Evolutionary conservation across 805 yeast species (phyloP).

Genomic region (Suhomyces canberraensis): DNA sequence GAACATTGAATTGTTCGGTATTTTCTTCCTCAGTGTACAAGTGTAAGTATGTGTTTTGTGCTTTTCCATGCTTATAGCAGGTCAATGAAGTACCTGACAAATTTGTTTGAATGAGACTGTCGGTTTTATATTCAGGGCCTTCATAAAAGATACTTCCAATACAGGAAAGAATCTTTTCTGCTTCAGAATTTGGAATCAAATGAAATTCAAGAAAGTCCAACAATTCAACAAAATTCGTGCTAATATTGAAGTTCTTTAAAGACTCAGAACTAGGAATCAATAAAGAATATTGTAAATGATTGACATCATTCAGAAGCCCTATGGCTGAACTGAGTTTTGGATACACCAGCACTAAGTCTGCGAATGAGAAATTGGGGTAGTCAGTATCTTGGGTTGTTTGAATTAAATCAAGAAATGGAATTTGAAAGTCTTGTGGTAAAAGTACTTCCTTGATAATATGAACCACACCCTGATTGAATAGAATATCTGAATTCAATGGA

Average conservation of each 20-base stretch:
- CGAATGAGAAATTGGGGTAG: slow-evolving; percentile 29
- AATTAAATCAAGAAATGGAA: slow-evolving; percentile 56
- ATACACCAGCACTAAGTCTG: slow-evolving; percentile 44
- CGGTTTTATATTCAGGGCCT: slow-evolving; percentile 15
- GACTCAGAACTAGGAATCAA: slow-evolving; percentile 68
- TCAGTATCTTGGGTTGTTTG: slow-evolving; percentile 45
- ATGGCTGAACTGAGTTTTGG: slow-evolving; percentile 44
- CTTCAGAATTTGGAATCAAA: slow-evolving; percentile 57
- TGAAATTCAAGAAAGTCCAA: slow-evolving; percentile 63
- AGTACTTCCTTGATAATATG: slow-evolving; percentile 60
- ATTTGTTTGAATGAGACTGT: slow-evolving; percentile 45
- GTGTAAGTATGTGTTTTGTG: slow-evolving; percentile 35
- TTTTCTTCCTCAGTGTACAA: slow-evolving; percentile 16
- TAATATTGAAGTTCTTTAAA: slow-evolving; percentile 49
- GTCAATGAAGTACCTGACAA: slow-evolving; percentile 39
- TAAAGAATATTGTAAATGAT: slow-evolving; percentile 45
- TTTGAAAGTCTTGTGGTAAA: slow-evolving; percentile 54
- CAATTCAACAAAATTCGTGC: slow-evolving; percentile 41
- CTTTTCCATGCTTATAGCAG: slow-evolving; percentile 23
- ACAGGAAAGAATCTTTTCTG: slow-evolving; percentile 48
- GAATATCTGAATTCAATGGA: slow-evolving; percentile 54
- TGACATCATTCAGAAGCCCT: not conserved
- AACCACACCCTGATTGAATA: slow-evolving; percentile 82
- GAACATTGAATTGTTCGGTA: not conserved
- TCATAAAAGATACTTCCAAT: slow-evolving; percentile 18